Conservation (phyloP, 805 yeast species). For the Ogataea minuta region DNA sequence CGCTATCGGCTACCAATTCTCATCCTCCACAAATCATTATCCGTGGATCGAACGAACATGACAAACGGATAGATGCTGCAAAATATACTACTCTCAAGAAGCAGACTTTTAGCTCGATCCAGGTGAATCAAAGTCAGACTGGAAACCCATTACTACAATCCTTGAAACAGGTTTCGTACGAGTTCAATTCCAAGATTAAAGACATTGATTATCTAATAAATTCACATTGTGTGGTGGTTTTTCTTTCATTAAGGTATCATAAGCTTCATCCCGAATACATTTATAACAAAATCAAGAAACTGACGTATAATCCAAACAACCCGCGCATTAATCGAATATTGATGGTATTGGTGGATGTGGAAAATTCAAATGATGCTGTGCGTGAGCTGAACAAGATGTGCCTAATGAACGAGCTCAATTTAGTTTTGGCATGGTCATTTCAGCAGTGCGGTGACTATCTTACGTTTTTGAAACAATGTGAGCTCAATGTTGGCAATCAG, state of each 20-base stretch:
- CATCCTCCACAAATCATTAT: slow-evolving; percentile 12
- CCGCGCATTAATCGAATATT: slow-evolving; percentile 41
- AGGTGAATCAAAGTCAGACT: slow-evolving; percentile 63
- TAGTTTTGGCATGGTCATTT: slow-evolving; percentile 53
- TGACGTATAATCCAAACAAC: slow-evolving; percentile 24
- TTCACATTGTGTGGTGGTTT: slow-evolving; percentile 53
- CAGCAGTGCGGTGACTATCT: slow-evolving; percentile 52
- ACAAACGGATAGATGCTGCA: slow-evolving; percentile 16
- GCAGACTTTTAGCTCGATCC: slow-evolving; percentile 37
- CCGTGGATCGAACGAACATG: slow-evolving; percentile 16
- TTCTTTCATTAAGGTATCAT: slow-evolving; percentile 68
- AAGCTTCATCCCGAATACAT: slow-evolving; percentile 76
- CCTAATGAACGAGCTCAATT: slow-evolving; percentile 46
- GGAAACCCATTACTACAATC: slow-evolving; percentile 68
- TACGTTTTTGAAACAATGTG: slow-evolving; percentile 34
- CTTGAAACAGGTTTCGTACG: slow-evolving; percentile 52
- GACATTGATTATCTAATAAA: slow-evolving; percentile 66
- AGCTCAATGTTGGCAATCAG: slow-evolving; percentile 30
- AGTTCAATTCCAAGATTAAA: slow-evolving; percentile 47
- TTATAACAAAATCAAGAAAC: slow-evolving; percentile 48
- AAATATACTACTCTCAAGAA: slow-evolving; percentile 20
- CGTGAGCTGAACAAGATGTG: slow-evolving; percentile 48
- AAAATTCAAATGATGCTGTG: slow-evolving; percentile 48
- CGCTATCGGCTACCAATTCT: neutral
- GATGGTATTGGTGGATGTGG: slow-evolving; percentile 64